phyloP scores from a whole-genome alignment of 208 protist species.

The Leishmania braziliensis region DNA sequence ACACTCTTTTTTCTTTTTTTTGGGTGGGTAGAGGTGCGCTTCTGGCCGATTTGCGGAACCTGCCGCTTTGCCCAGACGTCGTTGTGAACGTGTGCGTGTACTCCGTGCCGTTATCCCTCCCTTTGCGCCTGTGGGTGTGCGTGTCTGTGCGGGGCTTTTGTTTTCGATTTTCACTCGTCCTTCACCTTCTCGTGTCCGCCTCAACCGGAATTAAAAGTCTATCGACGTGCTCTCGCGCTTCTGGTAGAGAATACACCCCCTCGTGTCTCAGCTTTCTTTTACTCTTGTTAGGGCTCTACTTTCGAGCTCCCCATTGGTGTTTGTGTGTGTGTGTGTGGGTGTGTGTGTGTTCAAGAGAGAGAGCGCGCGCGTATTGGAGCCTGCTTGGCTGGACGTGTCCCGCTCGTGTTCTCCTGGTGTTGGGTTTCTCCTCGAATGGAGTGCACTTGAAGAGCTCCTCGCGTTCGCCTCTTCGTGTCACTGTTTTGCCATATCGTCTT shows the following conservation, averaged over 20 bases:
- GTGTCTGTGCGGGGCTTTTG: constrained; percentile 1
- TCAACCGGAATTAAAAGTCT: not conserved
- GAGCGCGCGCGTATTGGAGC: not conserved
- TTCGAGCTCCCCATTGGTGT: not conserved
- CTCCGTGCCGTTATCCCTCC: not conserved
- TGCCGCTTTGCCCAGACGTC: not conserved
- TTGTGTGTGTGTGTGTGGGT: not conserved
- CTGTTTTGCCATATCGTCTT: not conserved
- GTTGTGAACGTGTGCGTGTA: not conserved
- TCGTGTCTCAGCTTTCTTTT: not conserved
- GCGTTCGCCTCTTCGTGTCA: not conserved
- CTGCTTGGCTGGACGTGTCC: not conserved
- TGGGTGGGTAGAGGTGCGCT: not conserved
- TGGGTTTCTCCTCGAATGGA: not conserved
- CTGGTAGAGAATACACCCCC: not conserved
- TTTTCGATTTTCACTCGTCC: not conserved
- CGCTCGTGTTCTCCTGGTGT: not conserved
- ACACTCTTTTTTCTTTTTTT: not conserved
- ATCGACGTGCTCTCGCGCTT: not conserved
- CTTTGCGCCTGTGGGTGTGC: not conserved
- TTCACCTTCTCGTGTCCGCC: constrained; percentile 1
- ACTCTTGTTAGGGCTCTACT: not conserved
- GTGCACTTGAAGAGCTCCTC: not conserved
- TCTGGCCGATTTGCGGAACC: not conserved
- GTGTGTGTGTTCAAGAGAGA: not conserved